Conservation (phyloP, 208 protist species). For the Trypanosoma rangeli region DNA sequence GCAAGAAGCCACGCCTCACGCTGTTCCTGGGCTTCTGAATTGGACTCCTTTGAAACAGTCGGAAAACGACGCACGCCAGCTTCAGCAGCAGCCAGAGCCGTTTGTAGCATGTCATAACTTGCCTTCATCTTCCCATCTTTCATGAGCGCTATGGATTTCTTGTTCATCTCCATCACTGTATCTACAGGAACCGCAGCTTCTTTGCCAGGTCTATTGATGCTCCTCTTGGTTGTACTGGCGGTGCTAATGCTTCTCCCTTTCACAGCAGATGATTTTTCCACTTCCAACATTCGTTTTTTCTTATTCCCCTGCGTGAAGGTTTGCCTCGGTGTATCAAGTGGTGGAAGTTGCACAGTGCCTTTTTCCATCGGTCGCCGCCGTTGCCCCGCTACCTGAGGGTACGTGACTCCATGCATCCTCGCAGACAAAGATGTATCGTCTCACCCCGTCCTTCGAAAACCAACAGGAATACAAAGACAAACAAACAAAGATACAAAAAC, state of each 20-base stretch:
- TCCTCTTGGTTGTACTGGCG: background rate
- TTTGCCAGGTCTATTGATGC: background rate
- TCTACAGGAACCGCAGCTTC: slow-evolving; percentile 23
- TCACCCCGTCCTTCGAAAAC: background rate
- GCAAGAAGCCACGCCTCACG: slow-evolving; percentile 58
- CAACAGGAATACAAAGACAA: slow-evolving; percentile 14
- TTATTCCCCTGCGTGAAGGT: too few relatives aligned
- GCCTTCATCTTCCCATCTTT: slow-evolving; percentile 38
- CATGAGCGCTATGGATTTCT: slow-evolving; percentile 64
- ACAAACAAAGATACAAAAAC: slow-evolving; percentile 17
- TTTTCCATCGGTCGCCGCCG: background rate
- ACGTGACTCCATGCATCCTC: slow-evolving; percentile 16
- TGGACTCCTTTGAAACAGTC: background rate
- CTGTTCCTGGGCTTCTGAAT: background rate
- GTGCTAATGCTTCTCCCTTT: background rate
- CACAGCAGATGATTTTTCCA: background rate
- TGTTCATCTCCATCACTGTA: slow-evolving; percentile 62
- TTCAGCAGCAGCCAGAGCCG: slow-evolving; percentile 36
- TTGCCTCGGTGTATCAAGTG: background rate
- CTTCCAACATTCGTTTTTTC: background rate
- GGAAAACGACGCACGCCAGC: slow-evolving; percentile 14
- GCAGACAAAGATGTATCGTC: background rate
- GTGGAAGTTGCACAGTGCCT: slow-evolving; percentile 9
- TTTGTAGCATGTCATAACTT: slow-evolving; percentile 35
- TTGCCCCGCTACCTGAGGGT: background rate